These are phyloP conservation scores for Paraleonurus japonicus DNA, from an alignment of 257 asterid genomes.

Conservation along the genomic window DNA sequence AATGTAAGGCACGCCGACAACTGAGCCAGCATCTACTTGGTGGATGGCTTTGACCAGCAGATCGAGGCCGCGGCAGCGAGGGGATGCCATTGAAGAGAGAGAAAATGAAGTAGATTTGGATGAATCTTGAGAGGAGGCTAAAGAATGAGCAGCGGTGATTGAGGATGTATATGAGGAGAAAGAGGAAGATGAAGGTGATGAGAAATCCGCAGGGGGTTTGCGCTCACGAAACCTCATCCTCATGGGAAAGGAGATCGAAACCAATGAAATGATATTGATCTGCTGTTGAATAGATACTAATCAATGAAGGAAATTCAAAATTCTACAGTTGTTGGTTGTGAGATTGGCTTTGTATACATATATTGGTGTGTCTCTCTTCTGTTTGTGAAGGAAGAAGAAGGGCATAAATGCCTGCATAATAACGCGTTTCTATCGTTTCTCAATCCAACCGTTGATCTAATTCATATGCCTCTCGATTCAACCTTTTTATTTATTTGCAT, in stretches of 20 bases:
- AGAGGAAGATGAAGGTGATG: conserved; percentile 28
- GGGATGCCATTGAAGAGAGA: conserved; percentile 13
- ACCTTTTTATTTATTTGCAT: too few species aligned
- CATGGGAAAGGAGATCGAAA: neutral
- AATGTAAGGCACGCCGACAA: conserved; percentile 78
- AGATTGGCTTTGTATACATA: neutral
- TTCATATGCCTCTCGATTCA: too few species aligned
- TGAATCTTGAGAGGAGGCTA: conserved; percentile 54
- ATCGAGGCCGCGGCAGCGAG: conserved; percentile 81
- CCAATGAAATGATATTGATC: neutral
- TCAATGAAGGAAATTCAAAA: neutral
- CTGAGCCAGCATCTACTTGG: conserved; percentile 69
- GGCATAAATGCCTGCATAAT: neutral
- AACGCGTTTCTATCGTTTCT: neutral
- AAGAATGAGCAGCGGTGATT: conserved; percentile 37
- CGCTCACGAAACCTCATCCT: conserved; percentile 19
- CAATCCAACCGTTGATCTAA: too few species aligned
- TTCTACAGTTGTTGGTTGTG: too few species aligned
- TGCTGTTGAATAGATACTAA: neutral
- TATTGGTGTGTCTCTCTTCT: neutral
- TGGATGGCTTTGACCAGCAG: conserved; percentile 86
- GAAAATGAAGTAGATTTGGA: conserved; percentile 31
- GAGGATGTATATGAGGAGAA: conserved; percentile 44
- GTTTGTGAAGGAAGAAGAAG: too few species aligned
- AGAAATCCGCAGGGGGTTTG: neutral